Evolutionary conservation across 2,329 filamentous ascomycete genomes (phyloP).

Genomic region (Incumbomyces delicatus): DNA sequence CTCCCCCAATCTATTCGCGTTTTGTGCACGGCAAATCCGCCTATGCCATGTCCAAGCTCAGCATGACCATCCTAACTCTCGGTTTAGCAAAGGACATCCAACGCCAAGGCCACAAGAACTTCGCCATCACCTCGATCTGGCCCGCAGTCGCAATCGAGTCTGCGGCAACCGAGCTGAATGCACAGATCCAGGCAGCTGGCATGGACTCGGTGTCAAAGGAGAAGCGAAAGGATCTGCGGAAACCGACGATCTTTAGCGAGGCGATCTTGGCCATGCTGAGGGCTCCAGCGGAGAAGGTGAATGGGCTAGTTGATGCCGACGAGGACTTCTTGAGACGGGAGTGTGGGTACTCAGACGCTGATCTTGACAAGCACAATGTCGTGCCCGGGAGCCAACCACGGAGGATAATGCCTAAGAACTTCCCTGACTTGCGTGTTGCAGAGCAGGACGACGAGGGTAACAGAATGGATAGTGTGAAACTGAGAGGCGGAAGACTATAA

Average conservation of each 20-base stretch:
- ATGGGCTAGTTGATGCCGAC: constrained; percentile 63
- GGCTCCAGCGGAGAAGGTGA: constrained; percentile 52
- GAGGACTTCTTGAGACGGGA: constrained; percentile 67
- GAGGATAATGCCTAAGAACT: constrained; percentile 63
- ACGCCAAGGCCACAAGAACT: constrained; percentile 52
- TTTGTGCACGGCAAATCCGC: constrained; percentile 81
- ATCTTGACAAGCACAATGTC: constrained; percentile 66
- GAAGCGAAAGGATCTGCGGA: constrained; percentile 52
- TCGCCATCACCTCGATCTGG: constrained; percentile 78
- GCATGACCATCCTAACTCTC: constrained; percentile 72
- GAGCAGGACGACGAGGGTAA: constrained; percentile 75
- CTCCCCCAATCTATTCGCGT: constrained; percentile 73
- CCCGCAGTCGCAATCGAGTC: constrained; percentile 69
- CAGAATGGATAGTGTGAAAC: constrained; percentile 55
- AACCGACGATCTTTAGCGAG: constrained; percentile 66
- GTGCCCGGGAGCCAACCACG: constrained; percentile 54
- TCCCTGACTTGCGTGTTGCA: constrained; percentile 61
- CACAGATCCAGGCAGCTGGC: constrained; percentile 24
- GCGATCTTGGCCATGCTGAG: constrained; percentile 63
- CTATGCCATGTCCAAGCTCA: constrained; percentile 61
- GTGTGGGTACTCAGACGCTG: constrained; percentile 44
- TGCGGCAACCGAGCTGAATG: constrained; percentile 54
- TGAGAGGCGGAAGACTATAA: constrained; percentile 13
- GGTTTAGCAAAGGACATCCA: constrained; percentile 74
- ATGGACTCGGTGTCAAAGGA: constrained; percentile 20